Conservation (phyloP, 2,329 filamentous ascomycete species). For the Corynespora cassiicola region DNA sequence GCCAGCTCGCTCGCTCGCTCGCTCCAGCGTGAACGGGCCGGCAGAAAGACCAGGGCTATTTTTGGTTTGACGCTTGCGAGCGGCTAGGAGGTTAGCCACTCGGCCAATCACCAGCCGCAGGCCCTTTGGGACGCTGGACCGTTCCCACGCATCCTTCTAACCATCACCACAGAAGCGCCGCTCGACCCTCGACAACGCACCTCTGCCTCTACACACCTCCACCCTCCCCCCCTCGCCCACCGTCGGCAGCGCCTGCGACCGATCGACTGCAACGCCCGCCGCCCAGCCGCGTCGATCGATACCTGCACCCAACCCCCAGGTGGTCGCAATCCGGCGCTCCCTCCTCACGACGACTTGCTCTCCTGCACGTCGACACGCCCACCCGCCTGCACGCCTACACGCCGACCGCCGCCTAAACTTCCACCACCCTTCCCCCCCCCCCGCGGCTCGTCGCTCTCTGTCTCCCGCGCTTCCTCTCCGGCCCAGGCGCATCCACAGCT, state of each 20-base stretch:
- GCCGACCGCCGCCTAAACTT: conserved; percentile 7
- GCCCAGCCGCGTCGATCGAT: too few relatives aligned
- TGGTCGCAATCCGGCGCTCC: neutral
- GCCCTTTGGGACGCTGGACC: too few relatives aligned
- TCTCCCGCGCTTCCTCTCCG: conserved; percentile 30
- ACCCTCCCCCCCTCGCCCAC: conserved; percentile 19
- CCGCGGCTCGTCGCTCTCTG: conserved; percentile 20
- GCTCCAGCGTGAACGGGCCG: too few relatives aligned
- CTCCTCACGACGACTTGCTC: too few relatives aligned
- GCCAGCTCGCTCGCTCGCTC: too few relatives aligned
- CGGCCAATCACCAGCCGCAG: too few relatives aligned
- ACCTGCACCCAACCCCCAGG: neutral
- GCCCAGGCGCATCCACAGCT: conserved; percentile 41
- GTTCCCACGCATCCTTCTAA: too few relatives aligned
- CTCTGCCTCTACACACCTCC: too few relatives aligned
- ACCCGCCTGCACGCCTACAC: conserved; percentile 10
- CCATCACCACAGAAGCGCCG: conserved; percentile 23
- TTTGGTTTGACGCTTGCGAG: too few relatives aligned
- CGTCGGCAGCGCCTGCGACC: conserved; percentile 30
- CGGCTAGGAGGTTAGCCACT: too few relatives aligned
- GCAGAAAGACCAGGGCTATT: too few relatives aligned
- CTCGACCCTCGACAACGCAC: conserved; percentile 13
- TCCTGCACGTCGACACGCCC: conserved; percentile 4
- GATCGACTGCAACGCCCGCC: too few relatives aligned
- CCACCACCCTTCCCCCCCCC: conserved; percentile 5